These are phyloP conservation scores for Fusarium ambrosium DNA, from an alignment of 2,329 filamentous ascomycete species.

Conservation along the genomic window DNA sequence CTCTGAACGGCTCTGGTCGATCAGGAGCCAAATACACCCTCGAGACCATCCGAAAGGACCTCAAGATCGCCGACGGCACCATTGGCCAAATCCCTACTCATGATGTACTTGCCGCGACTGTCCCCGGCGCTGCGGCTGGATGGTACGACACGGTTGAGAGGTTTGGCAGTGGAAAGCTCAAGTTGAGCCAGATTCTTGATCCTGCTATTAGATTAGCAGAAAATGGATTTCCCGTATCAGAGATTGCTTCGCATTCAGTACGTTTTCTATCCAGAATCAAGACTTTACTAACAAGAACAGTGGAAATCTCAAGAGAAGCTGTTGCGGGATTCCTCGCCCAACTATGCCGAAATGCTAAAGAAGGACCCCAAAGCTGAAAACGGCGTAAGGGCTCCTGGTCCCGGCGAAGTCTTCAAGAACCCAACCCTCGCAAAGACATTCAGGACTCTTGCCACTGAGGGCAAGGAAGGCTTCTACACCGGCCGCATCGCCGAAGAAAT, in stretches of 20 bases:
- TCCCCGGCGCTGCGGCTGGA: slow-evolving; percentile 90
- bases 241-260: slow-evolving; percentile 78
- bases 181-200: slow-evolving; percentile 79
- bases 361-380: slow-evolving; percentile 75
- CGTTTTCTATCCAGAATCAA: slow-evolving; percentile 6
- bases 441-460: slow-evolving; percentile 79
- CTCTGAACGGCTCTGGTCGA: slow-evolving; percentile 94
- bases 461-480: slow-evolving; percentile 92
- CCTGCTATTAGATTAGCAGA: slow-evolving; percentile 91
- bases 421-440: slow-evolving; percentile 86
- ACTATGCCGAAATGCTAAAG: slow-evolving; percentile 90
- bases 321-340: slow-evolving; percentile 83
- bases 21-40: slow-evolving; percentile 78
- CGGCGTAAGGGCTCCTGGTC: slow-evolving; percentile 79
- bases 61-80: slow-evolving; percentile 73
- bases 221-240: slow-evolving; percentile 89
- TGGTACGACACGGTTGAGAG: slow-evolving; percentile 91
- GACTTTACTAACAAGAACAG: slow-evolving; percentile 57
- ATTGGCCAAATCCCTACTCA: slow-evolving; percentile 75
- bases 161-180: slow-evolving; percentile 90
- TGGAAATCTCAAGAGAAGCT: slow-evolving; percentile 76
- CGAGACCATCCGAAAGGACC: slow-evolving; percentile 76
- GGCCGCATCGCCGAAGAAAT: slow-evolving; percentile 86
- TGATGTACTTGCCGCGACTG: slow-evolving; percentile 85
- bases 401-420: slow-evolving; percentile 92